Conservation (phyloP, 331 rosid genomes). For the Cydonia oblonga region DNA sequence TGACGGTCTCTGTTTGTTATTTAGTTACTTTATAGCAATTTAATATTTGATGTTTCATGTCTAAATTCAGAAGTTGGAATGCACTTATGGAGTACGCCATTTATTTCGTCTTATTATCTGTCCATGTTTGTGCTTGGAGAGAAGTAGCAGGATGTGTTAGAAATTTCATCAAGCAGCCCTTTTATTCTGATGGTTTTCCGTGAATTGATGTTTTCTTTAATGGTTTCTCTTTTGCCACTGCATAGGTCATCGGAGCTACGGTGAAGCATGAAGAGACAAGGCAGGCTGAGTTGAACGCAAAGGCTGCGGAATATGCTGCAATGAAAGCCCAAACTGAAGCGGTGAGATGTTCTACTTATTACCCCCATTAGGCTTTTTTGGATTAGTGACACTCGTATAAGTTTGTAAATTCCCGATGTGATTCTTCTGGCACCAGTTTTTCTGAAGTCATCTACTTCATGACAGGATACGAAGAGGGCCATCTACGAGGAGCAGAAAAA, state of each 20-base stretch:
- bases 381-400: not conserved
- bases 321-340: constrained; percentile 69
- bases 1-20: not conserved
- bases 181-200: not conserved
- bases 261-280: constrained; percentile 77
- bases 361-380: not conserved
- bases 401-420: not conserved
- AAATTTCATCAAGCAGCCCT: not conserved
- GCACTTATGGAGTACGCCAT: not conserved
- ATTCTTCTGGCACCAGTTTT: not conserved
- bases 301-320: constrained; percentile 61
- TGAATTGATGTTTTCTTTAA: not conserved
- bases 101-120: not conserved
- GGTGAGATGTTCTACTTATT: constrained; percentile 25
- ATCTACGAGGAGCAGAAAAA: constrained; percentile 88
- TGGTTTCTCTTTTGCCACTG: not conserved
- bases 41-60: not conserved
- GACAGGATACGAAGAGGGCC: constrained; percentile 82
- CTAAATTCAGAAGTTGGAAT: not conserved
- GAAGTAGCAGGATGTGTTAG: not conserved
- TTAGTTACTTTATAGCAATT: not conserved
- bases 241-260: constrained; percentile 51
- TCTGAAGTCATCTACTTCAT: not conserved
- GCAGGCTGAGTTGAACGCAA: constrained; percentile 57
- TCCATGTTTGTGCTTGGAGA: not conserved